These are phyloP conservation scores for Phaeotremella fagi DNA, from an alignment of 768 basidiomycete genomes.

Conservation along the genomic window DNA sequence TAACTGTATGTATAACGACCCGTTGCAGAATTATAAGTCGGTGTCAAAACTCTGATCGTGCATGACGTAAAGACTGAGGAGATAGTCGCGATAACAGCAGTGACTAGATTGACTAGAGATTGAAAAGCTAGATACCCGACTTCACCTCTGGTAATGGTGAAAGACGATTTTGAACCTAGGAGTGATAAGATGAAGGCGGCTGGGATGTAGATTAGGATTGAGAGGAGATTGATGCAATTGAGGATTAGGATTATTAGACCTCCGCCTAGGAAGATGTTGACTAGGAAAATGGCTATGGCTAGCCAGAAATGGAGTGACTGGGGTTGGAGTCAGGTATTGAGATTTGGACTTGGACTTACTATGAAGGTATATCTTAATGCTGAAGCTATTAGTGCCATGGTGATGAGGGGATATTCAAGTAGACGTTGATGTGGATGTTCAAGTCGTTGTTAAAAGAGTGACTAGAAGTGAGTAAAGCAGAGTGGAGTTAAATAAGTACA, in stretches of 20 bases:
- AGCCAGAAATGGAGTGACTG: background rate
- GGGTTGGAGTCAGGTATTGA: no score
- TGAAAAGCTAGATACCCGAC: background rate
- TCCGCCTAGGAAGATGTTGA: background rate
- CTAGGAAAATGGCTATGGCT: background rate
- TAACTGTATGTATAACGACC: background rate
- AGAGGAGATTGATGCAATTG: background rate
- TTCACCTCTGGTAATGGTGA: background rate
- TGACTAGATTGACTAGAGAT: background rate
- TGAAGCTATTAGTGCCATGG: no score
- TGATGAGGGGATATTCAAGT: no score
- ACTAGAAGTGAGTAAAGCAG: no score
- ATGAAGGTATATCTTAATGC: background rate
- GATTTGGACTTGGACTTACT: background rate
- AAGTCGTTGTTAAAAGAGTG: no score
- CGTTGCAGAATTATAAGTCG: background rate
- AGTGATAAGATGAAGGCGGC: background rate
- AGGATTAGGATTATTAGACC: background rate
- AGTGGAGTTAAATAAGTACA: no score
- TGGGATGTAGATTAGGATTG: background rate
- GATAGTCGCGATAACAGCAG: background rate
- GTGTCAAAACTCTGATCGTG: background rate
- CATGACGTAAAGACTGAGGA: background rate
- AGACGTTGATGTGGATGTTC: no score
- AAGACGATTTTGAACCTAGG: background rate